Base-by-base conservation (phyloP, 108 stramenopile species). In the Cyclostephanos tholiformis region DNA sequence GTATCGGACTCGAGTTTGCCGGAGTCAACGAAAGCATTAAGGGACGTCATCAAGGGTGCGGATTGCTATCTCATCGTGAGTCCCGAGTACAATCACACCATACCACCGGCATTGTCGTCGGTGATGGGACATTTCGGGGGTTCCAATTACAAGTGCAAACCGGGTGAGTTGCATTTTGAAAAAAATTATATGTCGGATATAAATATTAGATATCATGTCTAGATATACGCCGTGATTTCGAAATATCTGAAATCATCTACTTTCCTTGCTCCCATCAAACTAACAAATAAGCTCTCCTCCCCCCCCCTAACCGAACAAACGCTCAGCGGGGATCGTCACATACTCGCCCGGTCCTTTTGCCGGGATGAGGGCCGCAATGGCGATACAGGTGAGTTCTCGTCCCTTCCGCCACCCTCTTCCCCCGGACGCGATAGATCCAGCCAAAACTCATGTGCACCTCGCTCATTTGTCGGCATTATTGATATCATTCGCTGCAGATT, bases 121-220 rank as follows among this genome's bases (percentile, higher is more conserved):
- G 48, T 86, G 27, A 88, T 88, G 85, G 85, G 85, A 22, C 85
- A 88, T 50, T 88, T 88, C 68, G 85, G 87, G 44, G 85, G 85
- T 35, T 73, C 70, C 0, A 59, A 60, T 27, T 88, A 86, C 61
- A 72, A 59, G 32, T 86, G 77, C 62, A 88, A 88, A 64, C 87
- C 87, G 29, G 56, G 56, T 57, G 5, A 2, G 56, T 29, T 20
- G 20, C 19, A 17, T 36, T 36, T 55, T 22, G n/a, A n/a, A n/a
- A n/a, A n/a, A n/a, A n/a, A n/a, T n/a, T n/a, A n/a, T n/a, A n/a
- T n/a, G n/a, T n/a, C n/a, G n/a, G n/a, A n/a, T n/a, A n/a, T n/a
- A n/a, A n/a, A n/a, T n/a, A n/a, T n/a, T n/a, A n/a, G n/a, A n/a
- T n/a, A n/a, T n/a, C n/a, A n/a, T n/a, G n/a, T n/a, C n/a, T n/a